A percentile compares a stretch with the other conserved stretches of the same genome.
Conservation (phyloP, 2,329 filamentous ascomycete genomes). For the Botrytis medusae region DNA sequence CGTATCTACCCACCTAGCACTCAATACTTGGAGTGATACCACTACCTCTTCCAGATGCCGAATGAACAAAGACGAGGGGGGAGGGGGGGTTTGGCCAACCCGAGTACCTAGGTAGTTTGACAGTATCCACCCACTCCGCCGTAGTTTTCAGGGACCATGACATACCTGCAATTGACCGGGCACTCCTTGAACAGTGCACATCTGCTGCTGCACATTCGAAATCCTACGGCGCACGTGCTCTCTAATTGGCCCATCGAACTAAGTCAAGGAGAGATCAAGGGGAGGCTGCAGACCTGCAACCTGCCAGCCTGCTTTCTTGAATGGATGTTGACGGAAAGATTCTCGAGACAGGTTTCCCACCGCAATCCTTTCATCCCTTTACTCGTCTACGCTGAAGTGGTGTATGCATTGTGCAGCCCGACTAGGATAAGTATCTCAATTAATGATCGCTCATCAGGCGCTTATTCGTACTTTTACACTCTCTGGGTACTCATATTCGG, state of each 20-base stretch:
- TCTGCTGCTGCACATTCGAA: background rate
- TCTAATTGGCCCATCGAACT: background rate
- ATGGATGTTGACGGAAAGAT: background rate
- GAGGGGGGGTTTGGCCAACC: background rate
- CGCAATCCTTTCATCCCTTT: background rate
- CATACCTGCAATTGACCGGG: background rate
- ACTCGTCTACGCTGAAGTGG: background rate
- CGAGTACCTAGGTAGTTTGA: background rate
- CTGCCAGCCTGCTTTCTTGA: background rate
- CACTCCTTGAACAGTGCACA: conserved; percentile 8
- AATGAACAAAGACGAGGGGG: background rate
- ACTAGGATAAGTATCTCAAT: background rate
- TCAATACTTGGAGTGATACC: background rate
- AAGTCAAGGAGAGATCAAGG: background rate
- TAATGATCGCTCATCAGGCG: background rate
- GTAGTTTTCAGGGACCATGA: background rate
- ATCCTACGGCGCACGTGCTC: background rate
- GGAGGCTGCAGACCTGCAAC: background rate
- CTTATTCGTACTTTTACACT: background rate
- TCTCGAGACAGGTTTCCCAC: background rate
- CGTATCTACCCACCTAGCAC: background rate
- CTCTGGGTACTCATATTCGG: background rate
- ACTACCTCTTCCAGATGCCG: background rate
- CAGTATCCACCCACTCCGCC: background rate
- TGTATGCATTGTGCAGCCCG: background rate